phyloP scores from a whole-genome alignment of 306 rosid species.

The Ammopiptanthus mongolicus region DNA sequence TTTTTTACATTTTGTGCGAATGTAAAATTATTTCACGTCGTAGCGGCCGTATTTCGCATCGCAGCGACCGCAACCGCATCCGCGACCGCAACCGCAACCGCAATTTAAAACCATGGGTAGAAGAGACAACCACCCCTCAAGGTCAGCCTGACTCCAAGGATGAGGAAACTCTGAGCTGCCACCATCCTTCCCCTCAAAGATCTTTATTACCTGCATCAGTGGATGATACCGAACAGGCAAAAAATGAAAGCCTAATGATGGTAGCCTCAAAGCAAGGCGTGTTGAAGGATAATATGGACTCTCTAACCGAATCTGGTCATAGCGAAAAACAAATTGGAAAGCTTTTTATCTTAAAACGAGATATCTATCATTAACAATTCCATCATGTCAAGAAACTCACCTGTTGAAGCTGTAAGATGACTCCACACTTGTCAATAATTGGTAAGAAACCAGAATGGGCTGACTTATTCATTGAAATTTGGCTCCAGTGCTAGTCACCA shows the following conservation, averaged over 20 bases:
- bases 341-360: neutral
- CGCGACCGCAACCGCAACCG: no score
- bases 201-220: constrained; percentile 73
- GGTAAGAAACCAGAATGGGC: constrained; percentile 59
- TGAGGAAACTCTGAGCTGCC: constrained; percentile 51
- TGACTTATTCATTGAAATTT: constrained; percentile 35
- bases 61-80: no score
- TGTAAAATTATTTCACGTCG: no score
- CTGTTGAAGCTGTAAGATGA: constrained; percentile 76
- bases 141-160: constrained; percentile 89
- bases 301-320: constrained; percentile 63
- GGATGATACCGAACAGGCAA: constrained; percentile 98
- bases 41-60: no score
- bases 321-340: constrained; percentile 7
- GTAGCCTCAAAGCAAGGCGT: constrained; percentile 77
- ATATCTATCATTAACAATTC: neutral
- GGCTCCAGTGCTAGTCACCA: constrained; percentile 83
- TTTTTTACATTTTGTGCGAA: no score
- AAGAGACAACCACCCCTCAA: constrained; percentile 89
- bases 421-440: constrained; percentile 82
- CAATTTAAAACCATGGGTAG: no score
- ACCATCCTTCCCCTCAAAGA: constrained; percentile 65
- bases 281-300: constrained; percentile 73
- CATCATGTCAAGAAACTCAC: constrained; percentile 37
- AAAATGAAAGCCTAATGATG: constrained; percentile 85